Conservation (phyloP, 306 rosid species). For the Casuarina equisetifolia region DNA sequence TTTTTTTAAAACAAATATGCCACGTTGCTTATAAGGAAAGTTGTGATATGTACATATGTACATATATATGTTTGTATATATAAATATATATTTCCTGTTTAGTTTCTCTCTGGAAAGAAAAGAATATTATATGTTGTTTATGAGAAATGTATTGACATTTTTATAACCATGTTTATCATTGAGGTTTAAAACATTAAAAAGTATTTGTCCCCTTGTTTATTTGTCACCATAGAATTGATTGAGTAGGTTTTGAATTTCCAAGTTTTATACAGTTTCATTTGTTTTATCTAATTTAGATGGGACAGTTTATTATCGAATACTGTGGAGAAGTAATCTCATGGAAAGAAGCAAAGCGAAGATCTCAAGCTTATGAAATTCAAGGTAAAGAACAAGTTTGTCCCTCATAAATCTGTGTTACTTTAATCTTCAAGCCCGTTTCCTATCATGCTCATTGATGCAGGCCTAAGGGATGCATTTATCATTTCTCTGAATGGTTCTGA, state of each 20-base stretch:
- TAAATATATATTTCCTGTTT: not conserved
- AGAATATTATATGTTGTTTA: not conserved
- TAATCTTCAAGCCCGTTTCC: constrained; percentile 21
- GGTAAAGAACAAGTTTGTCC: constrained; percentile 45
- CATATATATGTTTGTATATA: too few relatives aligned
- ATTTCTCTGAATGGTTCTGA: constrained; percentile 87
- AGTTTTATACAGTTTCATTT: constrained; percentile 14
- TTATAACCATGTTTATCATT: not conserved
- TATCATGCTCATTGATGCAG: constrained; percentile 52
- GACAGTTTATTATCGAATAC: constrained; percentile 83
- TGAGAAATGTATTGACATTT: not conserved
- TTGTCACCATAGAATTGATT: not conserved
- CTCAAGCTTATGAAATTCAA: constrained; percentile 79
- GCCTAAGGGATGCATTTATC: constrained; percentile 86
- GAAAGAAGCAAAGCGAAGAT: constrained; percentile 91
- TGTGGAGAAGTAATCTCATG: constrained; percentile 97
- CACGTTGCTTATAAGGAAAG: not conserved
- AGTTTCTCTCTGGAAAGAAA: constrained; percentile 1
- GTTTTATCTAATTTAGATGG: constrained; percentile 50
- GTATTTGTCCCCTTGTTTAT: not conserved
- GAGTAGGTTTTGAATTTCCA: not conserved
- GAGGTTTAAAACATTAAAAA: not conserved
- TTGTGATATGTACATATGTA: too few relatives aligned
- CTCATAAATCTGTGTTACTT: constrained; percentile 13
- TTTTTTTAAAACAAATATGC: not conserved